Evolutionary conservation across 768 basidiomycete species (phyloP), one percentile per base, ranked within the genome.

Genomic region (Tylopilus cervinicoccineus): DNA sequence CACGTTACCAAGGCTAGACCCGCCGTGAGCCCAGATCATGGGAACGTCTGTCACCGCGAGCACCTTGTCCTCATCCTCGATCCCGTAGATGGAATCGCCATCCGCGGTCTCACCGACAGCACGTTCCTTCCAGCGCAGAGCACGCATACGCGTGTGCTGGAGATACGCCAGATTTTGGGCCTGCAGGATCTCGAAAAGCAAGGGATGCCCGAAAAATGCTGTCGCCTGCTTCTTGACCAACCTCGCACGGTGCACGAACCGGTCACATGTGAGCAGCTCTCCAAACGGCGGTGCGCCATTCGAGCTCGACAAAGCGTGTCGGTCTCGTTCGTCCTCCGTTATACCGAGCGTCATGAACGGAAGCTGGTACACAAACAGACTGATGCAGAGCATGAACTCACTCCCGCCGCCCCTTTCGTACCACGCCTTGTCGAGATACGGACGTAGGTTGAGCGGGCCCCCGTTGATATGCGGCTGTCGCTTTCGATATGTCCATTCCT

Each of bases 381-480:
- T 68, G 37, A 78, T 69, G 6, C 69, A 66, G 17, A 75, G 52
- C 24, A 64, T 64, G 14, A 75, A 71, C 45, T 75, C 74, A 9
- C 56, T 60, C 1, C 56, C 57, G 7, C 80, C 80, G 0, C 78
- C 78, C 2, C 50, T 57, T 5, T 67, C 51, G 43, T 68, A 66
- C 79, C 80, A 80, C 5, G 68, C 56, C 22, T 60, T 52, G 55
- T 78, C 72, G 22, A 81, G 70, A 51, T 72, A 74, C 7, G 76
- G 73, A 2, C 81, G 69, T 33, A 80, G 47, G 58, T 75, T 81
- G 19, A 78, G 53, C n/a, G 79, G 80, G 13, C 27, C 37, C 3
- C 17, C 22, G 11, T 9, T 20, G 5, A 47, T 16, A 27, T 27
- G 17, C 0, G 47, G 39, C 10, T 47, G 47, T 17, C 31, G 27